phyloP scores from a whole-genome alignment of 1,284 basidiomycete genomes.

The Trametes versicolor region DNA sequence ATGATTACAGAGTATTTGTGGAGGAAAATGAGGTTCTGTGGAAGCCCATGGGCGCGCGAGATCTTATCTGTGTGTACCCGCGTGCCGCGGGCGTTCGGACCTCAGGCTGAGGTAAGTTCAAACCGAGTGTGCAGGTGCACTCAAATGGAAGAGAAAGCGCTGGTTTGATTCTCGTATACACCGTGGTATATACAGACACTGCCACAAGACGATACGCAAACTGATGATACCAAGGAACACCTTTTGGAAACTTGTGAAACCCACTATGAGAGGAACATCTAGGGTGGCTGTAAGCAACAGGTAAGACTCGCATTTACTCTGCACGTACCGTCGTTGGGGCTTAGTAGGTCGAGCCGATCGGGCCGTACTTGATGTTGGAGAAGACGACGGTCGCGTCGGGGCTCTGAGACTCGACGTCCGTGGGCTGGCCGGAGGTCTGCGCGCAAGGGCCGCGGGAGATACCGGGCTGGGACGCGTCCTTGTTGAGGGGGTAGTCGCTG shows the following conservation, averaged over 20 bases:
- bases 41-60: background rate
- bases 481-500: slow-evolving; percentile 58
- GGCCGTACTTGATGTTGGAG: slow-evolving; percentile 67
- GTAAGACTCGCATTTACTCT: background rate
- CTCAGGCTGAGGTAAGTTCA: no score
- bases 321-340: slow-evolving; percentile 4
- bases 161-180: slow-evolving; percentile 1
- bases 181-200: background rate
- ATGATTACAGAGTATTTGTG: background rate
- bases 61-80: no score
- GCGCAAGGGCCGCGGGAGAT: slow-evolving; percentile 63
- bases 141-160: background rate
- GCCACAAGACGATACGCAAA: slow-evolving; percentile 9
- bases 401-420: slow-evolving; percentile 52
- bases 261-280: background rate
- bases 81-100: no score
- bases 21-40: background rate
- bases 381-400: slow-evolving; percentile 57
- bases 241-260: background rate
- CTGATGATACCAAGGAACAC: background rate
- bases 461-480: slow-evolving; percentile 53
- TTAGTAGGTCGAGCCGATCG: slow-evolving; percentile 58
- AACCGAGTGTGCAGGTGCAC: background rate
- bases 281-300: background rate
- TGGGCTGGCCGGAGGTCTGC: slow-evolving; percentile 56